Conservation (phyloP, 2,329 filamentous ascomycete species). For the Scorias spongiosa region DNA sequence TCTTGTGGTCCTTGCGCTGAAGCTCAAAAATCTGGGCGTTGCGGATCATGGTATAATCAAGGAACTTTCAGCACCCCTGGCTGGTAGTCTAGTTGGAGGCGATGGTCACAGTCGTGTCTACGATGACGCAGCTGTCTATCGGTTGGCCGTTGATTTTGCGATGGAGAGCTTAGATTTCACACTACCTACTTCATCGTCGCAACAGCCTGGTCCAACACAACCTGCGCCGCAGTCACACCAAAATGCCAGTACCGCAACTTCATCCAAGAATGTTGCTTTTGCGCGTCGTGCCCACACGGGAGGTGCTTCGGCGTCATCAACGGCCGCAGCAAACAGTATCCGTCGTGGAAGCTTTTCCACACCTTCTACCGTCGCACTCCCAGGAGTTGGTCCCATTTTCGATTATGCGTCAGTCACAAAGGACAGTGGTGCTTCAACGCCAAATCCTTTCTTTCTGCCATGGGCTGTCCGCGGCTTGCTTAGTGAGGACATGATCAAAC, state of each 20-base stretch:
- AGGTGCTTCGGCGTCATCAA: slow-evolving; percentile 13
- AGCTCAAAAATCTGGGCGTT: slow-evolving; percentile 82
- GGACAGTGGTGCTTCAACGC: not conserved
- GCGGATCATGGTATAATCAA: slow-evolving; percentile 86
- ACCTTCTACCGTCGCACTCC: slow-evolving; percentile 5
- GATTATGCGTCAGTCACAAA: slow-evolving; percentile 30
- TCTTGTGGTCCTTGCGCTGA: slow-evolving; percentile 82
- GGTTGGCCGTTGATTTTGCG: slow-evolving; percentile 35
- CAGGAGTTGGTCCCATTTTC: slow-evolving; percentile 24
- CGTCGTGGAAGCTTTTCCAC: slow-evolving; percentile 16
- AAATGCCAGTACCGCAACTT: slow-evolving; percentile 2
- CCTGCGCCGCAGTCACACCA: slow-evolving; percentile 2
- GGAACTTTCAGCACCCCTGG: slow-evolving; percentile 74
- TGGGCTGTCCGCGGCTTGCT: slow-evolving; percentile 91
- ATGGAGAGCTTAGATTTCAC: slow-evolving; percentile 29
- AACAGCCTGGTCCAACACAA: not conserved
- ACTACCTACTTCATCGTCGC: not conserved
- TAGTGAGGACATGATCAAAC: slow-evolving; percentile 82
- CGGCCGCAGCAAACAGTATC: slow-evolving; percentile 18
- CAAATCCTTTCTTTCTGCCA: slow-evolving; percentile 77
- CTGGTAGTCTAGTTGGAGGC: slow-evolving; percentile 78
- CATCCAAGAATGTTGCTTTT: slow-evolving; percentile 9
- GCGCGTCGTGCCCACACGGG: slow-evolving; percentile 11
- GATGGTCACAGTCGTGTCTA: slow-evolving; percentile 91
- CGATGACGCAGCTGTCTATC: slow-evolving; percentile 75